phyloP scores from a whole-genome alignment of 441 rosid species.

The Adansonia rubrostipa region DNA sequence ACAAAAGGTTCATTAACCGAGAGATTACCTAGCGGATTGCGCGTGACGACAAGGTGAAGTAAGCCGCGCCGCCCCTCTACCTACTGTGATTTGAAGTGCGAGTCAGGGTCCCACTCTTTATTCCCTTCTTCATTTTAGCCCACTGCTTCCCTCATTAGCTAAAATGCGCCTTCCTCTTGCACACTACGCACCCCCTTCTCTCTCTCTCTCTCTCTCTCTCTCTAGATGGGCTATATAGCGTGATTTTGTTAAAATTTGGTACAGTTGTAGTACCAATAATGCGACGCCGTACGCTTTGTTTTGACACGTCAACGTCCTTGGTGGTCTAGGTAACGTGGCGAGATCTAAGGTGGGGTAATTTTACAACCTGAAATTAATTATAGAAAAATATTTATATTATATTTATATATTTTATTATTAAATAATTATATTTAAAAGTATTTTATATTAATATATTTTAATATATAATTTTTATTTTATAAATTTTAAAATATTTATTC shows the following conservation, averaged over 20 bases:
- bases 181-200: background rate
- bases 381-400: no score
- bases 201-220: no score
- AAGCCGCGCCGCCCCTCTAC: constrained; percentile 43
- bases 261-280: background rate
- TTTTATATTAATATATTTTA: no score
- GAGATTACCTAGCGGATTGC: constrained; percentile 29
- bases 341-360: constrained; percentile 15
- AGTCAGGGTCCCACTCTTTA: background rate
- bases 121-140: background rate
- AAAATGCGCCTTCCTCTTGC: background rate
- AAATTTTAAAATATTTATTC: no score
- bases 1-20: constrained; percentile 35
- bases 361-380: background rate
- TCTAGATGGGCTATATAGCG: background rate
- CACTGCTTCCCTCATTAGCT: background rate
- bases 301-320: constrained; percentile 19
- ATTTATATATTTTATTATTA: no score
- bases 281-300: constrained; percentile 10
- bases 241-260: background rate
- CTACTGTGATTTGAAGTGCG: constrained; percentile 8
- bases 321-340: constrained; percentile 11
- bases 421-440: no score
- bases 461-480: no score
- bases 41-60: constrained; percentile 40